Conservation (phyloP, 2,329 filamentous ascomycete species). For the Chrysosporium queenslandicum region DNA sequence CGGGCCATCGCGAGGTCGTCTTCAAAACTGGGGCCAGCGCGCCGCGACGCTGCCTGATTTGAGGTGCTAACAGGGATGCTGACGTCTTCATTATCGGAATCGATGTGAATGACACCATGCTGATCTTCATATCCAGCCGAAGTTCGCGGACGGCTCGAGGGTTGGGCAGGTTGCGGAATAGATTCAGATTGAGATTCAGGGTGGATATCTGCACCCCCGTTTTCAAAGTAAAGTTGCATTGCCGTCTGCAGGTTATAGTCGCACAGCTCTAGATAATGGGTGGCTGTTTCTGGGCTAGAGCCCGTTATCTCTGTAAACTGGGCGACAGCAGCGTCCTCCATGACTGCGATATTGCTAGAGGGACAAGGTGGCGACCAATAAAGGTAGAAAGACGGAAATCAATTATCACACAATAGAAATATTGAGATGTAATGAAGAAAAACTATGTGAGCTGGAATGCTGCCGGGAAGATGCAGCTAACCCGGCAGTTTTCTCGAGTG, state of each 20-base stretch:
- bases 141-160: conserved; percentile 18
- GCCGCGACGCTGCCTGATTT: conserved; percentile 25
- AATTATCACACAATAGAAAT: background rate
- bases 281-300: conserved; percentile 61
- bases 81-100: conserved; percentile 62
- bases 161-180: conserved; percentile 25
- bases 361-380: background rate
- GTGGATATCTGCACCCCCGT: conserved; percentile 53
- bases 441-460: background rate
- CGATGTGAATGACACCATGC: conserved; percentile 59
- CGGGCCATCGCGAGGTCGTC: conserved; percentile 92
- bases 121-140: conserved; percentile 43
- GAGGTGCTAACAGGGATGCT: conserved; percentile 25
- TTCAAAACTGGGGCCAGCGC: conserved; percentile 51
- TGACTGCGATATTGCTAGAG: conserved; percentile 27
- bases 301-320: conserved; percentile 76
- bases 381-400: background rate
- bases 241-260: conserved; percentile 76
- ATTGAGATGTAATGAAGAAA: too few relatives aligned
- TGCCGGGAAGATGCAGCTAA: background rate
- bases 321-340: conserved; percentile 61
- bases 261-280: conserved; percentile 75
- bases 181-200: conserved; percentile 25
- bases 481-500: background rate
- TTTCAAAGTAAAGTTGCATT: conserved; percentile 82